phyloP scores from a whole-genome alignment of 208 protist species.

The Leishmania major region DNA sequence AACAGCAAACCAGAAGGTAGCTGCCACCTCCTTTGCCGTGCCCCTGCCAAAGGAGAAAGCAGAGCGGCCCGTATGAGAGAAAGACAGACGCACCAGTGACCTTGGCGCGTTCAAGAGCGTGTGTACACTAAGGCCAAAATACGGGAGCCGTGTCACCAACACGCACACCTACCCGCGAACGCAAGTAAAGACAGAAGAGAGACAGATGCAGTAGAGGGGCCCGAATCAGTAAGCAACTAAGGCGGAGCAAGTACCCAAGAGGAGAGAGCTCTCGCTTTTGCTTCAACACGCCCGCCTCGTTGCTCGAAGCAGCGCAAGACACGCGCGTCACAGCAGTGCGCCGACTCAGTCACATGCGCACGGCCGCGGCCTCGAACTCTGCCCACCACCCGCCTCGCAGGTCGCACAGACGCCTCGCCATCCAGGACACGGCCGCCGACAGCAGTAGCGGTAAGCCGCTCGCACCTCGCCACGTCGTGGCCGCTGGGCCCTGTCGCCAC shows the following conservation, averaged over 20 bases:
- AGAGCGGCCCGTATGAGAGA: neutral
- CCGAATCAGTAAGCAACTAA: neutral
- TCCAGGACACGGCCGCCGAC: neutral
- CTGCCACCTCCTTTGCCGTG: neutral
- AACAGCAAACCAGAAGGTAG: neutral
- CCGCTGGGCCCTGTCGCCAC: neutral
- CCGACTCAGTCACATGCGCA: neutral
- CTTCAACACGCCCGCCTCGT: neutral
- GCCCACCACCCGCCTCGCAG: neutral
- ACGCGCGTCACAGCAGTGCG: neutral
- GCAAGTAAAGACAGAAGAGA: neutral
- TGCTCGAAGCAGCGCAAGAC: neutral
- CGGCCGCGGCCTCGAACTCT: neutral
- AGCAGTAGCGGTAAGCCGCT: neutral
- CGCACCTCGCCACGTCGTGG: neutral
- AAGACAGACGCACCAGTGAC: neutral
- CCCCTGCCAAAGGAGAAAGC: neutral
- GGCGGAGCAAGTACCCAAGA: neutral
- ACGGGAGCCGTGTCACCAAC: neutral
- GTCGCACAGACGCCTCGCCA: neutral
- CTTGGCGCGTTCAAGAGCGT: neutral
- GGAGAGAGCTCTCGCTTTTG: neutral
- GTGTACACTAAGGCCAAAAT: neutral
- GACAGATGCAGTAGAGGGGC: neutral
- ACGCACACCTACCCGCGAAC: neutral